These are phyloP conservation scores for Taiozyma sp. DNA, from an alignment of 1,139 yeast species.

Conservation along the genomic window DNA sequence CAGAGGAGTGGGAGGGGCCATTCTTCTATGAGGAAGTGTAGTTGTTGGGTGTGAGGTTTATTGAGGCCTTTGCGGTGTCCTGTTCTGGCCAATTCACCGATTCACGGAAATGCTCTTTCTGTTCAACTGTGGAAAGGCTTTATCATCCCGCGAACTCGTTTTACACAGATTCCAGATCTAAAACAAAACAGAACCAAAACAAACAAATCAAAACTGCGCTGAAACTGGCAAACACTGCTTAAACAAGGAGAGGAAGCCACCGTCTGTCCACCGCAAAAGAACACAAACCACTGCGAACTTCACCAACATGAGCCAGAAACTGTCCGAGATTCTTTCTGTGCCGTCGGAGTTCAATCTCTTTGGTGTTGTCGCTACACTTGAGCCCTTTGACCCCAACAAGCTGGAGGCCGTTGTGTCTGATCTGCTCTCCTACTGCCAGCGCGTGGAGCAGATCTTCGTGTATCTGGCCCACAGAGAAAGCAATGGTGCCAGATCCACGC, in stretches of 20 bases:
- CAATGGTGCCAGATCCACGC: slow-evolving; percentile 1
- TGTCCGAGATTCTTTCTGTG: slow-evolving; percentile 21
- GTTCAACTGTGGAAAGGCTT: too few species aligned
- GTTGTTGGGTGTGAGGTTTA: too few species aligned
- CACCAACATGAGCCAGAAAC: slow-evolving; percentile 8
- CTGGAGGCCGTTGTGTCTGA: slow-evolving; percentile 17
- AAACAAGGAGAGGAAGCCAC: too few species aligned
- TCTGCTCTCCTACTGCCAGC: slow-evolving; percentile 15
- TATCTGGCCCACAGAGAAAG: slow-evolving; percentile 3
- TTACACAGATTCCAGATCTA: not conserved
- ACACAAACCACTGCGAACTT: not conserved
- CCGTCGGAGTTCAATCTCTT: slow-evolving; percentile 22
- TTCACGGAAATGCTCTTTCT: too few species aligned
- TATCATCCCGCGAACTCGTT: not conserved
- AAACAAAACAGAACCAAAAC: not conserved
- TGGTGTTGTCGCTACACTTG: slow-evolving; percentile 18
- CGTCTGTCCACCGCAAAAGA: not conserved
- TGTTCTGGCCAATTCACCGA: too few species aligned
- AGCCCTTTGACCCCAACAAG: slow-evolving; percentile 20
- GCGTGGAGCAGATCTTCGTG: slow-evolving; percentile 12
- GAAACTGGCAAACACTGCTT: too few species aligned
- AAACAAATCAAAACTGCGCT: not conserved
- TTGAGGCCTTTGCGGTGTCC: too few species aligned
- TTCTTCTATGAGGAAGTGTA: slow-evolving; percentile 2
- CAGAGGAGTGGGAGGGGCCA: slow-evolving; percentile 33